phyloP scores from a whole-genome alignment of 129 eudicot species.

The Gnaphalium uliginosum region DNA sequence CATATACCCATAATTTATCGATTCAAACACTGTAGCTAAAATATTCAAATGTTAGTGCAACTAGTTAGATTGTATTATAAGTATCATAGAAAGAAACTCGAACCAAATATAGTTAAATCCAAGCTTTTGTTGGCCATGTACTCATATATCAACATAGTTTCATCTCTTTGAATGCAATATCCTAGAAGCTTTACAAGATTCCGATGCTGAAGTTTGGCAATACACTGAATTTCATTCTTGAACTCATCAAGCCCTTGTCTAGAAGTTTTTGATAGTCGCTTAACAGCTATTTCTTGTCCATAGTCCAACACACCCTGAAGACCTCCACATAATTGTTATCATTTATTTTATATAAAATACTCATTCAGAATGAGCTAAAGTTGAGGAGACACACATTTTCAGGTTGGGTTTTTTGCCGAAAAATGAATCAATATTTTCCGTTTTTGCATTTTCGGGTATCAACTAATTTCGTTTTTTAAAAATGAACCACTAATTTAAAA shows the following conservation, averaged over 20 bases:
- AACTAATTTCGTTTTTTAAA: too few species aligned
- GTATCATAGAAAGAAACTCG: not conserved
- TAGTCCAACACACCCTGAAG: slow-evolving; percentile 19
- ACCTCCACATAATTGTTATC: not conserved
- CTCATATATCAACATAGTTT: slow-evolving; percentile 18
- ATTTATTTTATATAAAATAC: not conserved
- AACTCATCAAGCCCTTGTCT: slow-evolving; percentile 24
- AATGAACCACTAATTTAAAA: too few species aligned
- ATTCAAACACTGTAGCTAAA: not conserved
- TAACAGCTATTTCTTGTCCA: slow-evolving; percentile 19
- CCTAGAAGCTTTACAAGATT: slow-evolving; percentile 25
- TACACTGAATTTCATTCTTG: slow-evolving; percentile 20
- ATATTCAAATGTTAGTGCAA: not conserved
- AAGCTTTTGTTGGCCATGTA: slow-evolving; percentile 24
- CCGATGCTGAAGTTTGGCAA: slow-evolving; percentile 22
- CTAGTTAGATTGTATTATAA: not conserved
- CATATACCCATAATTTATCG: not conserved
- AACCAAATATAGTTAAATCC: slow-evolving; percentile 25
- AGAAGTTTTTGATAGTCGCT: slow-evolving; percentile 18
- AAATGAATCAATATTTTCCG: too few species aligned
- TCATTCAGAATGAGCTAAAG: not conserved
- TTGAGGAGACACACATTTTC: not conserved
- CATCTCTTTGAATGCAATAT: slow-evolving; percentile 20
- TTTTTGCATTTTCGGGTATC: too few species aligned
- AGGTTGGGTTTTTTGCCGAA: too few species aligned